These are phyloP conservation scores for Mycosphaerella arachidis DNA, from an alignment of 2,329 filamentous ascomycete species.

Conservation along the genomic window DNA sequence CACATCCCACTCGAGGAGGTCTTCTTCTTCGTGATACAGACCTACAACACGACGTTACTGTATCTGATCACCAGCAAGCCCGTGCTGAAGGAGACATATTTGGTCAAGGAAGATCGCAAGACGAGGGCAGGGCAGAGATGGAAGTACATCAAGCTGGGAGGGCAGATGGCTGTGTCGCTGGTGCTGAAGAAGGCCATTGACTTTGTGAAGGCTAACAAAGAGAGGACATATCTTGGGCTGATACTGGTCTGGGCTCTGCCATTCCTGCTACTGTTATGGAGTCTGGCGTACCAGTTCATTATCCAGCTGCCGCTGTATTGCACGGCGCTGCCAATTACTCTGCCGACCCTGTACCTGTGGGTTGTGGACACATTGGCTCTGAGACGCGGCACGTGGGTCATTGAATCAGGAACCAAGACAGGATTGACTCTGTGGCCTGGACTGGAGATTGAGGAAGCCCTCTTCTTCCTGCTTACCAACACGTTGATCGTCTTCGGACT, in stretches of 20 bases:
- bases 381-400: conserved; percentile 66
- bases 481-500: conserved; percentile 65
- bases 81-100: conserved; percentile 52
- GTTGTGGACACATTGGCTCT: conserved; percentile 65
- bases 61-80: conserved; percentile 65
- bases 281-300: conserved; percentile 60
- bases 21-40: conserved; percentile 75
- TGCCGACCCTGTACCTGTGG: conserved; percentile 69
- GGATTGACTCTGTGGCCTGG: conserved; percentile 59
- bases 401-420: conserved; percentile 63
- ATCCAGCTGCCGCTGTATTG: conserved; percentile 55
- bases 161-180: conserved; percentile 48
- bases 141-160: conserved; percentile 42
- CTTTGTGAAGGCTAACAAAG: conserved; percentile 44
- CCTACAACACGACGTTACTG: conserved; percentile 65
- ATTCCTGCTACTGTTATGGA: conserved; percentile 61
- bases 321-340: conserved; percentile 55
- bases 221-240: conserved; percentile 63
- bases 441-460: conserved; percentile 67
- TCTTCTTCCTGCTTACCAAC: conserved; percentile 70
- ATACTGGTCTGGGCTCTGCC: conserved; percentile 67
- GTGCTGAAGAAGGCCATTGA: conserved; percentile 44
- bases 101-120: conserved; percentile 41
- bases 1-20: conserved; percentile 67
- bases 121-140: conserved; percentile 30